Conservation (phyloP, 225 moss, liverwort and hornwort species). For the Marchantia paleacea region DNA sequence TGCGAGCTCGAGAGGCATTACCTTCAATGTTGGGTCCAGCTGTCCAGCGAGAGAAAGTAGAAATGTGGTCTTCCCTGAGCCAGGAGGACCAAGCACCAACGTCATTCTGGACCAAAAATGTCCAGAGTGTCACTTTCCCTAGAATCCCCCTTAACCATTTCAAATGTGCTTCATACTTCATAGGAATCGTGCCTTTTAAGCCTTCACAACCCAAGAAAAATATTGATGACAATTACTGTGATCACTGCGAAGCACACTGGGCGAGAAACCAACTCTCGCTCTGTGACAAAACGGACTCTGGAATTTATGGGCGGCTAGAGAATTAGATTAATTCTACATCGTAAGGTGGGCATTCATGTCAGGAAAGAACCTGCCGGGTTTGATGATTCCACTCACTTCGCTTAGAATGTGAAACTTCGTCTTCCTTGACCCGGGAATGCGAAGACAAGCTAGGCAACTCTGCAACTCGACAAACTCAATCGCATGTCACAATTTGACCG, state of each 20-base stretch:
- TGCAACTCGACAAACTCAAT: background rate
- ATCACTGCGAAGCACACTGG: too few species aligned
- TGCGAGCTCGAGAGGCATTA: background rate
- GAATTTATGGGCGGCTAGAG: too few species aligned
- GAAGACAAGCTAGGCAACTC: background rate
- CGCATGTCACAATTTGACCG: background rate
- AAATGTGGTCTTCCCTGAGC: constrained; percentile 24
- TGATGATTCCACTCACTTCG: constrained; percentile 40
- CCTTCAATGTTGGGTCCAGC: constrained; percentile 3
- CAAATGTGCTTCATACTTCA: too few species aligned
- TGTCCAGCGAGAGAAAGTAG: constrained; percentile 26
- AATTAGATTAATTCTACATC: background rate
- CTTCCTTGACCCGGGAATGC: constrained; percentile 1
- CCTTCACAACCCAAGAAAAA: too few species aligned
- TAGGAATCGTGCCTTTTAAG: too few species aligned
- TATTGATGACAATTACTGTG: too few species aligned
- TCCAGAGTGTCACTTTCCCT: background rate
- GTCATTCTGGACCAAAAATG: constrained; percentile 28
- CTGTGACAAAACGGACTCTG: too few species aligned
- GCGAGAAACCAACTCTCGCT: too few species aligned
- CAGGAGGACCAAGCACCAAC: constrained; percentile 38
- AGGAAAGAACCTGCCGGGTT: constrained; percentile 37
- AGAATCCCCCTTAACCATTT: too few species aligned
- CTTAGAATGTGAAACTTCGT: constrained; percentile 21
- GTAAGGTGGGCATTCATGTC: constrained; percentile 3